These are phyloP conservation scores for Cornus kousa DNA, from an alignment of 148 eudicot species.

Conservation along the genomic window DNA sequence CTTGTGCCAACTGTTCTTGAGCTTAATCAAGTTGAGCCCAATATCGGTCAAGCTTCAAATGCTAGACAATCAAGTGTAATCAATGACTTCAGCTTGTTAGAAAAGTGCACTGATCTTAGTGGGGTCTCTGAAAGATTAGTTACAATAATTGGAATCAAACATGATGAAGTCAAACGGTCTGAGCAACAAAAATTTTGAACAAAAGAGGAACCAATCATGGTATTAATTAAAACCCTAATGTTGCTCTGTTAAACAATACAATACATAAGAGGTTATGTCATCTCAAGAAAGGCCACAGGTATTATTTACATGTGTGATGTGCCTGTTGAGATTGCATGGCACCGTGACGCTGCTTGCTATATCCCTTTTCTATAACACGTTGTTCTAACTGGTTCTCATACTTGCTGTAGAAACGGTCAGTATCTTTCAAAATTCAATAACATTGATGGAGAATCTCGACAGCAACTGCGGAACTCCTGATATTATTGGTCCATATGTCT, in stretches of 20 bases:
- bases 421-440: conserved; percentile 30
- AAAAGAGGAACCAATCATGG: background rate
- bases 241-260: background rate
- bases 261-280: background rate
- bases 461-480: conserved; percentile 70
- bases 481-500: conserved; percentile 70
- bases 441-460: conserved; percentile 60
- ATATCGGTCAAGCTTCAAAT: too few species aligned
- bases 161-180: too few species aligned
- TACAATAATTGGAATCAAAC: too few species aligned
- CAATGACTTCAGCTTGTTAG: too few species aligned
- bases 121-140: too few species aligned
- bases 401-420: background rate
- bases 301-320: background rate
- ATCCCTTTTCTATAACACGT: background rate
- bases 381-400: background rate
- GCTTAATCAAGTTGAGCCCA: too few species aligned
- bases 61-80: too few species aligned
- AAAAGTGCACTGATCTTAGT: too few species aligned
- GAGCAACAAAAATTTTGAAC: background rate
- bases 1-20: too few species aligned
- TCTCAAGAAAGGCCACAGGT: background rate
- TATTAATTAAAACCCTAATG: too few species aligned
- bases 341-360: background rate
- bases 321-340: background rate